A percentile compares a stretch with the other conserved stretches of the same genome.
Conservation (phyloP, 306 rosid species). For the Glycine soja region DNA sequence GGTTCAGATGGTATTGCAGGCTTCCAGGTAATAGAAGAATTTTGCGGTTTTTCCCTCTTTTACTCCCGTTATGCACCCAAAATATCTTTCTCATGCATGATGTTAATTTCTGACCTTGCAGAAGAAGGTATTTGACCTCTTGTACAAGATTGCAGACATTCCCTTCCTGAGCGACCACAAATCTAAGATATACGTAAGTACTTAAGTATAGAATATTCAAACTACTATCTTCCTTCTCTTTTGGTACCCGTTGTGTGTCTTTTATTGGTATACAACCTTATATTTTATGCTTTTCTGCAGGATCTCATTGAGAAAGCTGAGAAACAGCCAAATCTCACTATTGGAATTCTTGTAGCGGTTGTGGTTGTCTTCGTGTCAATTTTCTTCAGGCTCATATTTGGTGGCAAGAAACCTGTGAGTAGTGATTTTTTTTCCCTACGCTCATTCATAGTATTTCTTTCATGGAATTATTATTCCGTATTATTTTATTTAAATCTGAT, state of each 20-base stretch:
- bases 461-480: not conserved
- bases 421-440: not conserved
- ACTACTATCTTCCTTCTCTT: not conserved
- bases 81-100: constrained; percentile 11
- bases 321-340: constrained; percentile 80
- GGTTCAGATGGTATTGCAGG: constrained; percentile 64
- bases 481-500: not conserved
- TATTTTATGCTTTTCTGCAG: constrained; percentile 53
- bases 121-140: constrained; percentile 87
- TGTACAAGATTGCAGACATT: constrained; percentile 87
- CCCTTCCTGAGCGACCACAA: constrained; percentile 73
- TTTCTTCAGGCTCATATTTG: constrained; percentile 69
- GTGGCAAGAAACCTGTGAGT: constrained; percentile 82
- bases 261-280: constrained; percentile 20
- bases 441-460: not conserved
- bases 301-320: constrained; percentile 90
- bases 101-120: constrained; percentile 53
- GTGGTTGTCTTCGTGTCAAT: constrained; percentile 64
- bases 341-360: constrained; percentile 70
- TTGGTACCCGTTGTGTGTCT: not conserved
- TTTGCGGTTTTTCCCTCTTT: not conserved
- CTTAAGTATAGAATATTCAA: constrained; percentile 1
- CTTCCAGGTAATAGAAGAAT: constrained; percentile 59
- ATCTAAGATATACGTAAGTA: constrained; percentile 69
- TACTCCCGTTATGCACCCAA: not conserved